phyloP scores from a whole-genome alignment of 2,329 filamentous ascomycete genomes.

The Penicillium sp. region DNA sequence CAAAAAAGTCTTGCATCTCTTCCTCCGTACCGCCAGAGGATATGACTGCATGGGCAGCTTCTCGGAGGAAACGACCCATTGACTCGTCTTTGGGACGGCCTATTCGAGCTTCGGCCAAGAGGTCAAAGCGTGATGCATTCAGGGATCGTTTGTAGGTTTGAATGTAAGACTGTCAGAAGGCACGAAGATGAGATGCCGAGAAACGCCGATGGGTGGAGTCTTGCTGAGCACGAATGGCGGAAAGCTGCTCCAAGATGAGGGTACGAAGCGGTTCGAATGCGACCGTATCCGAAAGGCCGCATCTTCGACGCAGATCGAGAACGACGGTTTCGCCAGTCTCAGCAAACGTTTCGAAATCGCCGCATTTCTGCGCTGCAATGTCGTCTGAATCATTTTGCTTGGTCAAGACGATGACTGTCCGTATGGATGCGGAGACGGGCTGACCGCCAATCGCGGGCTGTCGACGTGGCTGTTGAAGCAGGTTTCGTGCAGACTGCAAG shows the following conservation, averaged over 20 bases:
- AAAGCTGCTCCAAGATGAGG: constrained; percentile 8
- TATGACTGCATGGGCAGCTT: background rate
- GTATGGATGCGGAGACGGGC: background rate
- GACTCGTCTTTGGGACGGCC: background rate
- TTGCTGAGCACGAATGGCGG: constrained; percentile 1
- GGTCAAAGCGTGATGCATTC: background rate
- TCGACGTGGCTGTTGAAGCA: constrained; percentile 4
- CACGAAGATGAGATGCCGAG: constrained; percentile 13
- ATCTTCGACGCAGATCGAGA: constrained; percentile 13
- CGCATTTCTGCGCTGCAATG: background rate
- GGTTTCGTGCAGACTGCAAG: background rate
- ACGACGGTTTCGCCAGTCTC: background rate
- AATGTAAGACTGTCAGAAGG: constrained; percentile 3
- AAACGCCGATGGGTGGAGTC: constrained; percentile 3
- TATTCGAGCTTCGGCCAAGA: constrained; percentile 2
- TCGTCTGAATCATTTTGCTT: background rate
- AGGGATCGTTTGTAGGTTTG: background rate
- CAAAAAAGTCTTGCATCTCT: constrained; percentile 5
- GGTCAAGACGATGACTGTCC: constrained; percentile 12
- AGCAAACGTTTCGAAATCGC: background rate
- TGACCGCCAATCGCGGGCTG: background rate
- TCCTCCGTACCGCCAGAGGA: background rate
- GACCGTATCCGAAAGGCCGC: constrained; percentile 8
- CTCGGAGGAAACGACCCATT: background rate
- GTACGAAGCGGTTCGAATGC: constrained; percentile 15